Evolutionary conservation across 495 filamentous ascomycete genomes (phyloP).

Genomic region (Penicillium pancosmium): DNA sequence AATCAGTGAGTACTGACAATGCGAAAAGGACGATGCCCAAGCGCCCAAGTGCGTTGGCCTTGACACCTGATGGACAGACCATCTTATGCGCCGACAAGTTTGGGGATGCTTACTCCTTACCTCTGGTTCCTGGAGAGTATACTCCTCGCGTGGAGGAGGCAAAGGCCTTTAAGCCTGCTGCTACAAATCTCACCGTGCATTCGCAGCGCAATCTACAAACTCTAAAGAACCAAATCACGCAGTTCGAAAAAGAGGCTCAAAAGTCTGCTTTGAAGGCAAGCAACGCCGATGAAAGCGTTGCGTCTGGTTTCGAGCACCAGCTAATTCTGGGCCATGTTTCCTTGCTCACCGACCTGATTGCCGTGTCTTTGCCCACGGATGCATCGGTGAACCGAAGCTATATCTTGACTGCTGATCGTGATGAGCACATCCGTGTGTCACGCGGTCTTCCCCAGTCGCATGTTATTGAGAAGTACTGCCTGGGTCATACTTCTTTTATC

Average conservation of each 20-base stretch:
- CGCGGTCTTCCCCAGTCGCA: slow-evolving; percentile 80
- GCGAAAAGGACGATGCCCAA: slow-evolving; percentile 78
- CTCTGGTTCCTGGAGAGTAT: slow-evolving; percentile 60
- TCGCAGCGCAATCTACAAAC: slow-evolving; percentile 75
- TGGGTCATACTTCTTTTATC: slow-evolving; percentile 84
- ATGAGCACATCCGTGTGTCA: slow-evolving; percentile 96
- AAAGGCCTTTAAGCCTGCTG: slow-evolving; percentile 57
- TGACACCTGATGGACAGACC: slow-evolving; percentile 66
- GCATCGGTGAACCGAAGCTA: slow-evolving; percentile 55
- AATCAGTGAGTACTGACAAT: slow-evolving; percentile 20
- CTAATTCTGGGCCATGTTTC: slow-evolving; percentile 91
- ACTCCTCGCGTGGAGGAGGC: slow-evolving; percentile 6
- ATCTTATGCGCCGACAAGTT: slow-evolving; percentile 92
- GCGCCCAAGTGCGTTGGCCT: slow-evolving; percentile 71
- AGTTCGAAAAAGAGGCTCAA: slow-evolving; percentile 33
- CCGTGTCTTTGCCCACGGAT: slow-evolving; percentile 41
- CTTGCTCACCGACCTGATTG: slow-evolving; percentile 75
- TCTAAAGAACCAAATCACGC: slow-evolving; percentile 69
- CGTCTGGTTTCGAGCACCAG: slow-evolving; percentile 66
- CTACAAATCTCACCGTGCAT: slow-evolving; percentile 78
- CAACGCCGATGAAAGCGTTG: slow-evolving; percentile 46
- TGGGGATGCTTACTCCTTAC: slow-evolving; percentile 91
- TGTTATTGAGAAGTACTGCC: slow-evolving; percentile 84
- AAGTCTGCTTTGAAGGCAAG: slow-evolving; percentile 25
- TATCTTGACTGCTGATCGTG: slow-evolving; percentile 87